These are phyloP conservation scores for Pseudopithomyces chartarum DNA, from an alignment of 2,329 filamentous ascomycete species.

Conservation along the genomic window DNA sequence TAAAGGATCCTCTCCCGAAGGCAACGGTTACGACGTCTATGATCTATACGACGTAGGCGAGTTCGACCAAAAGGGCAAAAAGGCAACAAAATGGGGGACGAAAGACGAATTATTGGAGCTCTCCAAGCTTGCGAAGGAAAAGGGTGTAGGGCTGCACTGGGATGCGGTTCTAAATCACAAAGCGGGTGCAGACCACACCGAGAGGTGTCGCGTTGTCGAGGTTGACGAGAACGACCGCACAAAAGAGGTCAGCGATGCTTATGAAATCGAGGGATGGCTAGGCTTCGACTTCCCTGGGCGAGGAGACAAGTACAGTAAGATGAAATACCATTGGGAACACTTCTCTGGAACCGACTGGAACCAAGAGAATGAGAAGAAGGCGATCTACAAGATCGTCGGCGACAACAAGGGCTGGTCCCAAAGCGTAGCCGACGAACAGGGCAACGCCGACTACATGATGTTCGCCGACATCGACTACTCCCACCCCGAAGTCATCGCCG, in stretches of 20 bases:
- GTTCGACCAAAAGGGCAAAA: slow-evolving; percentile 70
- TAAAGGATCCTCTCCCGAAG: slow-evolving; percentile 65
- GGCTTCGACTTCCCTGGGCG: slow-evolving; percentile 69
- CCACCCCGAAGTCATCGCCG: slow-evolving; percentile 62
- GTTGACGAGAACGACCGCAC: slow-evolving; percentile 66
- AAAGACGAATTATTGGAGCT: slow-evolving; percentile 65
- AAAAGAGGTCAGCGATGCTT: slow-evolving; percentile 58
- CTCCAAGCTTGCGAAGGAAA: slow-evolving; percentile 54
- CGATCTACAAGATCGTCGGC: slow-evolving; percentile 69
- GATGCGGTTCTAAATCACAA: slow-evolving; percentile 77
- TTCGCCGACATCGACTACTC: slow-evolving; percentile 72
- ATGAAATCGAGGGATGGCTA: slow-evolving; percentile 71
- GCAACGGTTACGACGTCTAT: slow-evolving; percentile 68
- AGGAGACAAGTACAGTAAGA: slow-evolving; percentile 61
- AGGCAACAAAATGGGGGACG: slow-evolving; percentile 70
- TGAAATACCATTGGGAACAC: slow-evolving; percentile 70
- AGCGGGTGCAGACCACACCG: slow-evolving; percentile 68
- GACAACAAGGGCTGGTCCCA: slow-evolving; percentile 68
- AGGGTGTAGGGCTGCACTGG: slow-evolving; percentile 66
- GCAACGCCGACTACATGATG: slow-evolving; percentile 73
- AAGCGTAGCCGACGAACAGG: slow-evolving; percentile 66
- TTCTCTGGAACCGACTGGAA: slow-evolving; percentile 73
- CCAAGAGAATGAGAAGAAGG: slow-evolving; percentile 59
- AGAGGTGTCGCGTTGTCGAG: slow-evolving; percentile 66
- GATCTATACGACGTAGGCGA: slow-evolving; percentile 74